phyloP scores from a whole-genome alignment of 805 yeast species.

The Lipomyces yamadae region DNA sequence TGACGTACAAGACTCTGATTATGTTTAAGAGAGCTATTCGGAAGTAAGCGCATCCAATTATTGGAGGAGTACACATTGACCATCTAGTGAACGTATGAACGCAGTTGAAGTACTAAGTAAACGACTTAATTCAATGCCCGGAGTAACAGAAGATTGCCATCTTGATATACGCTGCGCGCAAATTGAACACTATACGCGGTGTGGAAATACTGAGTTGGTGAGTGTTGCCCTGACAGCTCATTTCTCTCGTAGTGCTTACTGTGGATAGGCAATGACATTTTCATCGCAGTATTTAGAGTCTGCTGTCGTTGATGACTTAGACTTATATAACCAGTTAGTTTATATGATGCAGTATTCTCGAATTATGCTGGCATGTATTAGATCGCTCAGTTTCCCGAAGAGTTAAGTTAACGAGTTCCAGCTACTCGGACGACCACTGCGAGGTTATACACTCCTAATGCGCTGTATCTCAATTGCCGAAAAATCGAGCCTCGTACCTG shows the following conservation, averaged over 20 bases:
- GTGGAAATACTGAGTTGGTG: slow-evolving; percentile 14
- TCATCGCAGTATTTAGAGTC: slow-evolving; percentile 8
- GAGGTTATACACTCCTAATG: slow-evolving; percentile 29
- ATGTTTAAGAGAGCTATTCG: slow-evolving; percentile 21
- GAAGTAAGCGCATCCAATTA: slow-evolving; percentile 9
- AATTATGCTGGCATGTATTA: slow-evolving; percentile 10
- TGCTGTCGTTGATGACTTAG: slow-evolving; percentile 13
- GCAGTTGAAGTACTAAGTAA: slow-evolving; percentile 7
- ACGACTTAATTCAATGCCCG: slow-evolving; percentile 10
- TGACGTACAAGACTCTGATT: slow-evolving; percentile 12
- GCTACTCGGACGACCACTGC: slow-evolving; percentile 5
- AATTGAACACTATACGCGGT: slow-evolving; percentile 11
- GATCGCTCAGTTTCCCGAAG: neutral
- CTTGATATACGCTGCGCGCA: slow-evolving; percentile 18
- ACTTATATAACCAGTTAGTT: slow-evolving; percentile 16
- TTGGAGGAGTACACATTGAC: neutral
- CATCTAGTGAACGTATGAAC: slow-evolving; percentile 8
- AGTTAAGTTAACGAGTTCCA: neutral
- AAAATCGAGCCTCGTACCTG: slow-evolving; percentile 52
- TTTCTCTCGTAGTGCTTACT: neutral
- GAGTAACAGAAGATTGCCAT: slow-evolving; percentile 10
- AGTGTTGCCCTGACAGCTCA: neutral
- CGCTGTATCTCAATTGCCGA: slow-evolving; percentile 48
- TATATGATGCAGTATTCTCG: slow-evolving; percentile 22
- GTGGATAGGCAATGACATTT: slow-evolving; percentile 6